phyloP scores from a whole-genome alignment of 2,329 filamentous ascomycete species.

The Bipolaris cookei region DNA sequence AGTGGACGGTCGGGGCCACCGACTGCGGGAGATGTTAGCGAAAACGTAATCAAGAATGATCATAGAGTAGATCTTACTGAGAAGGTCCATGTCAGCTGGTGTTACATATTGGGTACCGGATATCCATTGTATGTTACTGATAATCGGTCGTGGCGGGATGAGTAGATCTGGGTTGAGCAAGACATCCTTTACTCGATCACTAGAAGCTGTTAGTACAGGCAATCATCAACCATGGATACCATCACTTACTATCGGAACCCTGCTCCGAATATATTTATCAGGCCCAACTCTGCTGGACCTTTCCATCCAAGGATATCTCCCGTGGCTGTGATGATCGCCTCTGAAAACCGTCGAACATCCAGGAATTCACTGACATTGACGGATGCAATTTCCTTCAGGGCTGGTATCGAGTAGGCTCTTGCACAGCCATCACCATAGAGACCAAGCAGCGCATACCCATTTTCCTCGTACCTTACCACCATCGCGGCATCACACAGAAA shows the following conservation, averaged over 20 bases:
- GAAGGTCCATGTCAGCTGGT: slow-evolving; percentile 82
- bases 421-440: slow-evolving; percentile 83
- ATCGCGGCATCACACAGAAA: slow-evolving; percentile 80
- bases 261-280: slow-evolving; percentile 84
- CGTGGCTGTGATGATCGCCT: slow-evolving; percentile 73
- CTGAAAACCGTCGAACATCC: slow-evolving; percentile 73
- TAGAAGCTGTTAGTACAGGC: slow-evolving; percentile 30
- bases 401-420: slow-evolving; percentile 85
- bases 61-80: slow-evolving; percentile 59
- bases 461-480: slow-evolving; percentile 75
- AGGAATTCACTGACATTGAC: slow-evolving; percentile 69
- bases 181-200: slow-evolving; percentile 66
- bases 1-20: slow-evolving; percentile 87
- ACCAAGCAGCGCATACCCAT: slow-evolving; percentile 79
- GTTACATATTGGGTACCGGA: slow-evolving; percentile 92
- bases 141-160: slow-evolving; percentile 83
- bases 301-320: slow-evolving; percentile 89
- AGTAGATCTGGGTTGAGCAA: slow-evolving; percentile 78
- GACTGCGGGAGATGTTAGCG: slow-evolving; percentile 53
- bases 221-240: not conserved
- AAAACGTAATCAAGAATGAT: not conserved
- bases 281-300: slow-evolving; percentile 81
- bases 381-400: slow-evolving; percentile 80
- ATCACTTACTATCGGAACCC: slow-evolving; percentile 66
- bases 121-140: slow-evolving; percentile 96